These are phyloP conservation scores for Oidium heveae DNA, from an alignment of 2,329 filamentous ascomycete species.

Conservation along the genomic window DNA sequence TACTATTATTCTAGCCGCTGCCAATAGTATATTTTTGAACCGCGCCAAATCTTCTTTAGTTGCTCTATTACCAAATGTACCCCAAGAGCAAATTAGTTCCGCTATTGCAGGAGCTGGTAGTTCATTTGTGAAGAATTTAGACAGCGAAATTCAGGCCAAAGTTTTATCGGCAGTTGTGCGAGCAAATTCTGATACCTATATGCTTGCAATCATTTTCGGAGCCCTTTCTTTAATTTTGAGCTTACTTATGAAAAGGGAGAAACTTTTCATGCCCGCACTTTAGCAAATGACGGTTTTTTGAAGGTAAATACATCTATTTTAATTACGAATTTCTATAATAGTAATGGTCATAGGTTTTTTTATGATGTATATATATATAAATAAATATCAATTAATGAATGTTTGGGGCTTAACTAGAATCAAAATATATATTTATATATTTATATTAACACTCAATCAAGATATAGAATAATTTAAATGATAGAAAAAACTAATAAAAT, in stretches of 20 bases:
- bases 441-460: too few relatives aligned
- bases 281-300: not conserved
- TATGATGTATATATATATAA: too few relatives aligned
- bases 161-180: slow-evolving; percentile 14
- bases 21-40: slow-evolving; percentile 17
- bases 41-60: slow-evolving; percentile 12
- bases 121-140: slow-evolving; percentile 7
- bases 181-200: slow-evolving; percentile 15
- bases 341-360: too few relatives aligned
- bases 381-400: too few relatives aligned
- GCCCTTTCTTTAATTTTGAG: slow-evolving; percentile 13
- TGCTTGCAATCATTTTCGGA: slow-evolving; percentile 14
- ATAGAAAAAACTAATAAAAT: too few relatives aligned
- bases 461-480: too few relatives aligned
- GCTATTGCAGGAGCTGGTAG: slow-evolving; percentile 12
- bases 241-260: slow-evolving; percentile 16
- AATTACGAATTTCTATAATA: too few relatives aligned
- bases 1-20: slow-evolving; percentile 16
- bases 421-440: too few relatives aligned
- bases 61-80: slow-evolving; percentile 9
- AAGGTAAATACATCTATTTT: too few relatives aligned
- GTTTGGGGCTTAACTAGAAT: too few relatives aligned
- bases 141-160: slow-evolving; percentile 1
- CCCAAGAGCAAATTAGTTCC: slow-evolving; percentile 9
- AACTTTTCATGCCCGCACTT: slow-evolving; percentile 11